Percentiles rank a stretch among this genome's conserved stretches.
phyloP scores from a whole-genome alignment of 164 flowering plant genomes.

The Vitis rotundifolia region DNA sequence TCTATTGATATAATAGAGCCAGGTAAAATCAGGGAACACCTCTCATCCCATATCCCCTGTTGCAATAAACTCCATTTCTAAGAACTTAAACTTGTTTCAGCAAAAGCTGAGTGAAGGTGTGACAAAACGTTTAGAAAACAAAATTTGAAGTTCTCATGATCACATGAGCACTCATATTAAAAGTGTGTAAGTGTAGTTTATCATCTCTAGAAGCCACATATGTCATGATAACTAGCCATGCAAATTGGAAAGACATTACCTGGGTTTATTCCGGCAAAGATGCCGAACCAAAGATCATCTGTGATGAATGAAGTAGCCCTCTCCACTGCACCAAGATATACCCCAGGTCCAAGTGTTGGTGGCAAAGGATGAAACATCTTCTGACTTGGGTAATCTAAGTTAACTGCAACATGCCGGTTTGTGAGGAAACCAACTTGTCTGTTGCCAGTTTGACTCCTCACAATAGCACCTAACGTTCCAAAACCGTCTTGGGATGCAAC shows the following conservation, averaged over 20 bases:
- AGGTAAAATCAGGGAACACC: no score
- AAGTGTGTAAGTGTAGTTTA: no score
- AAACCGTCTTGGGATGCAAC: conserved; percentile 97
- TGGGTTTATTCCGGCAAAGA: conserved; percentile 96
- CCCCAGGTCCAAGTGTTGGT: conserved; percentile 96
- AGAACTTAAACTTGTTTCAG: no score
- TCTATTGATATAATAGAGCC: no score
- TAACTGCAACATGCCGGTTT: conserved; percentile 95
- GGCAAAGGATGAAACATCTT: conserved; percentile 99
- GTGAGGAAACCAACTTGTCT: conserved; percentile 95
- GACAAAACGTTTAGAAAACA: no score
- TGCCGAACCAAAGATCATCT: conserved; percentile 98
- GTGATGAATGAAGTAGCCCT: conserved; percentile 98
- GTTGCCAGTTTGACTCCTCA: conserved; percentile 82
- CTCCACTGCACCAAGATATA: conserved; percentile 96
- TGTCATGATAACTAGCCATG: not conserved
- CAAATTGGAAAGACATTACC: conserved; percentile 46
- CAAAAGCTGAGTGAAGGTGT: no score
- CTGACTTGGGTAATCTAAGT: conserved; percentile 93
- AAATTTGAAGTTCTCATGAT: no score
- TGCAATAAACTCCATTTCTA: no score
- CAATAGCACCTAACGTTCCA: conserved; percentile 97
- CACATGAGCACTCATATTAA: no score
- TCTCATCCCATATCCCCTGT: no score
- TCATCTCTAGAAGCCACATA: not conserved